Conservation (phyloP, 2,329 filamentous ascomycete genomes). For the Talaromyces atroroseus region DNA sequence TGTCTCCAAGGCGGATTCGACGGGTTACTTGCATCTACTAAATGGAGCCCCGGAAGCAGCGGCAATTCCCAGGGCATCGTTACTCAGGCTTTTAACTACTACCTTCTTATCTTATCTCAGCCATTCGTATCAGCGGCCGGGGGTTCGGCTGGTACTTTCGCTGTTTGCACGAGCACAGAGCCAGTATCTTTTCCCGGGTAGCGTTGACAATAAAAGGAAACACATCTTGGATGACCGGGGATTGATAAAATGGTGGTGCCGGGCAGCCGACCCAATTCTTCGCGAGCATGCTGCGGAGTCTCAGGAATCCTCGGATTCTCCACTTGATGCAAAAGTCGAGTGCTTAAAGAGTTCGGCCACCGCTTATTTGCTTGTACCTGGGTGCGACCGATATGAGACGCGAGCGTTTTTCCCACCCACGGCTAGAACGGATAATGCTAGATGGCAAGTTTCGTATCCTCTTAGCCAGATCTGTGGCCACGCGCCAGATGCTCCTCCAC, state of each 20-base stretch:
- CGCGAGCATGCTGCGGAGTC: slow-evolving; percentile 41
- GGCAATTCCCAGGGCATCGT: slow-evolving; percentile 57
- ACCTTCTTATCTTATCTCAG: slow-evolving; percentile 74
- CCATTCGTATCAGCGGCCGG: slow-evolving; percentile 57
- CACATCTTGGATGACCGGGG: slow-evolving; percentile 88
- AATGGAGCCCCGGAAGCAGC: slow-evolving; percentile 26
- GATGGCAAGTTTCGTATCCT: slow-evolving; percentile 60
- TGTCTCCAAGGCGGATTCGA: slow-evolving; percentile 95
- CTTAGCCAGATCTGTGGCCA: slow-evolving; percentile 67
- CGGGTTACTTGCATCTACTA: slow-evolving; percentile 71
- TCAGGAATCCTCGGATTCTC: slow-evolving; percentile 23
- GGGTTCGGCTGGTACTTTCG: slow-evolving; percentile 69
- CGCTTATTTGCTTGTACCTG: slow-evolving; percentile 81
- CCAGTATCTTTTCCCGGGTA: slow-evolving; percentile 93
- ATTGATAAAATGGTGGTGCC: slow-evolving; percentile 94
- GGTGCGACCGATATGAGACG: slow-evolving; percentile 75
- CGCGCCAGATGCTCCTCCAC: slow-evolving; percentile 60
- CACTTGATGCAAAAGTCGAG: slow-evolving; percentile 24
- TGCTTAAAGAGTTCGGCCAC: slow-evolving; percentile 45
- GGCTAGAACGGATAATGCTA: slow-evolving; percentile 30
- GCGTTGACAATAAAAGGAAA: slow-evolving; percentile 75
- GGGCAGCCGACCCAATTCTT: slow-evolving; percentile 72
- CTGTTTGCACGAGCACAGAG: slow-evolving; percentile 88
- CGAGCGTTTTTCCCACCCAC: slow-evolving; percentile 67
- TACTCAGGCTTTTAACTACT: slow-evolving; percentile 63